Percentiles rank a stretch among this genome's conserved stretches.
These are phyloP conservation scores for Gymnopus androsaceus DNA, from an alignment of 1,284 basidiomycete species.

Conservation along the genomic window DNA sequence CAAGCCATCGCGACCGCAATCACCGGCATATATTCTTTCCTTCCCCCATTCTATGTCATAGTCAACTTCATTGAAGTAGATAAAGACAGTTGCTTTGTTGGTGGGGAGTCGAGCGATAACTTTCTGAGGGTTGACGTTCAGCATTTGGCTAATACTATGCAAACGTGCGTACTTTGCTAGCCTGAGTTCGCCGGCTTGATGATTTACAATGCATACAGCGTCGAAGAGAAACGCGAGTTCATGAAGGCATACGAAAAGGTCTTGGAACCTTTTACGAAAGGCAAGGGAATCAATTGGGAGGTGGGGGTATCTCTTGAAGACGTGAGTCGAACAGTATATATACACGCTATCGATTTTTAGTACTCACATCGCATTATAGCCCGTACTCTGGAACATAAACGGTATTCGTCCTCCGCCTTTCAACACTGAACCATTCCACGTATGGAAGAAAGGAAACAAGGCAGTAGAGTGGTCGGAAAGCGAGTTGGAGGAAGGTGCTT, in stretches of 20 bases:
- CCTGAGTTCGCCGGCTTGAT: not conserved
- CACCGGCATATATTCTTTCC: constrained; percentile 17
- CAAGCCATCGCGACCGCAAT: constrained; percentile 21
- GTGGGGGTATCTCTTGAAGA: constrained; percentile 21
- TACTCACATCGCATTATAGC: constrained; percentile 9
- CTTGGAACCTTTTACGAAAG: constrained; percentile 24
- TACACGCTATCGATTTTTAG: not conserved
- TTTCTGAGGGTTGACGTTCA: constrained; percentile 23
- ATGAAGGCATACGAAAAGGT: constrained; percentile 23
- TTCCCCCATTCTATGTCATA: constrained; percentile 24
- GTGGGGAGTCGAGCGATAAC: constrained; percentile 14
- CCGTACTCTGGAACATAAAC: constrained; percentile 3
- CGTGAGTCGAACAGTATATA: constrained; percentile 16
- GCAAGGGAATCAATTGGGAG: constrained; percentile 26
- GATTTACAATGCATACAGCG: constrained; percentile 1
- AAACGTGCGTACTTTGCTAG: constrained; percentile 16
- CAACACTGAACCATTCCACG: constrained; percentile 17
- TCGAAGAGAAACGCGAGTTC: constrained; percentile 15
- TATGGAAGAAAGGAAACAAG: constrained; percentile 23
- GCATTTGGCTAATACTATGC: constrained; percentile 20
- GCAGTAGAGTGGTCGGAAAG: constrained; percentile 7
- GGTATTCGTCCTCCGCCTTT: constrained; percentile 15
- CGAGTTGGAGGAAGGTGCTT: no score
- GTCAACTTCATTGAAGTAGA: constrained; percentile 25
- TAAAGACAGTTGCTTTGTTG: constrained; percentile 16